A percentile compares a stretch with the other conserved stretches of the same genome.
Conservation (phyloP, 2,329 filamentous ascomycete genomes). For the Epichloe typhina region DNA sequence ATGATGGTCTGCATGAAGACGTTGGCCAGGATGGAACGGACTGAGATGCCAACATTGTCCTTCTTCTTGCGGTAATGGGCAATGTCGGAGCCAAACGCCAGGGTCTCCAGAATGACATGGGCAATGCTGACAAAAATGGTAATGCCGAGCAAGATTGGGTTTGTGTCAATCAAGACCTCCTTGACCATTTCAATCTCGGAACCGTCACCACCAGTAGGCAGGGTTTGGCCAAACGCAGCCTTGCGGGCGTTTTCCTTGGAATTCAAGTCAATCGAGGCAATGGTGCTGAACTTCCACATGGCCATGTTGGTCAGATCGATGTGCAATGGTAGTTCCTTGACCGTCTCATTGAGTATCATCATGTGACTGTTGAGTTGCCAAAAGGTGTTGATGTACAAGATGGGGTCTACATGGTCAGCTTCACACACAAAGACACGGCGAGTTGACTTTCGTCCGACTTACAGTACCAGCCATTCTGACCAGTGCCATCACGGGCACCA, state of each 20-base stretch:
- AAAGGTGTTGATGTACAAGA: slow-evolving; percentile 89
- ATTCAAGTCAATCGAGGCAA: slow-evolving; percentile 75
- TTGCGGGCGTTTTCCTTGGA: slow-evolving; percentile 72
- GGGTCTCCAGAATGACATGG: slow-evolving; percentile 88
- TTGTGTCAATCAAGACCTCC: slow-evolving; percentile 85
- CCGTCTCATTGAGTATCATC: slow-evolving; percentile 81
- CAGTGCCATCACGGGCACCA: slow-evolving; percentile 68
- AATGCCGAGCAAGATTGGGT: slow-evolving; percentile 75
- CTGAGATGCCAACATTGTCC: slow-evolving; percentile 92
- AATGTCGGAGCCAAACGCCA: slow-evolving; percentile 96
- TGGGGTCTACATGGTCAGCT: slow-evolving; percentile 40
- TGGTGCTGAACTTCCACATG: slow-evolving; percentile 80
- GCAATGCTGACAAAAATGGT: slow-evolving; percentile 76
- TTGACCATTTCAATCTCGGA: slow-evolving; percentile 96
- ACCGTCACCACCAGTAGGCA: slow-evolving; percentile 73
- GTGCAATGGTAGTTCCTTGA: slow-evolving; percentile 67
- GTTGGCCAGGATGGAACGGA: slow-evolving; percentile 90
- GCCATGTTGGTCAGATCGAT: slow-evolving; percentile 71
- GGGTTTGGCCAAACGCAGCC: slow-evolving; percentile 57
- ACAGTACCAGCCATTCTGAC: slow-evolving; percentile 85
- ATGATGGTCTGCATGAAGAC: slow-evolving; percentile 96
- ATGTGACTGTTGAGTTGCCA: slow-evolving; percentile 92
- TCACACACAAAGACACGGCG: slow-evolving; percentile 3
- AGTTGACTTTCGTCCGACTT: slow-evolving; percentile 13
- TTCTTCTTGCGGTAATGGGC: slow-evolving; percentile 99